A percentile compares a stretch with the other conserved stretches of the same genome.
Evolutionary conservation across 1,139 yeast species (phyloP).

Genomic region (Nakaseomyces nivariensis): DNA sequence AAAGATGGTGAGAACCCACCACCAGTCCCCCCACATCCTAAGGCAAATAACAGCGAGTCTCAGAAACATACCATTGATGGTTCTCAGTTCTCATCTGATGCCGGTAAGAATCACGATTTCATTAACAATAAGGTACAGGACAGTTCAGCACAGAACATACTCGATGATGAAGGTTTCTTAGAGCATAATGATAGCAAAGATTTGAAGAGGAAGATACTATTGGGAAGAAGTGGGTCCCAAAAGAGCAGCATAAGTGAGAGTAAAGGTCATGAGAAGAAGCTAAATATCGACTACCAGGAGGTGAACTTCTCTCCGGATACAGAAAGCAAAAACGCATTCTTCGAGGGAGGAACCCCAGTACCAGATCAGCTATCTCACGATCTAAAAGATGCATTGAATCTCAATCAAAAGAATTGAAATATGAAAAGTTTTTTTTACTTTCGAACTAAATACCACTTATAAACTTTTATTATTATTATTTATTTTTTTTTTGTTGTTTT

Average conservation of each 20-base stretch:
- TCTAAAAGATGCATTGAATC: neutral
- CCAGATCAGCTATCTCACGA: neutral
- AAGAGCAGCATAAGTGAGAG: neutral
- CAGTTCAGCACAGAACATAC: neutral
- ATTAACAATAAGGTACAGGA: conserved; percentile 1
- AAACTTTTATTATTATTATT: neutral
- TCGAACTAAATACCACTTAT: neutral
- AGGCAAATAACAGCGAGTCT: neutral
- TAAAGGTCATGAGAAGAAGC: neutral
- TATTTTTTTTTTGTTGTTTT: neutral
- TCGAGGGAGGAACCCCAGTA: neutral
- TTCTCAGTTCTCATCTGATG: neutral
- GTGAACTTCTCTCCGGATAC: neutral
- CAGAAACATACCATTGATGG: neutral
- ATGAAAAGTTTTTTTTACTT: neutral
- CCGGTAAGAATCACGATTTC: neutral
- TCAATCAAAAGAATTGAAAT: neutral
- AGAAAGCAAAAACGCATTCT: neutral
- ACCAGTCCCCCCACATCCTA: neutral
- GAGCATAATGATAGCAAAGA: neutral
- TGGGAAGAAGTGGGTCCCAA: neutral
- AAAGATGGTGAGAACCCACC: neutral
- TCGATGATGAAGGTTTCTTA: conserved; percentile 2
- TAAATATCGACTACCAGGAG: conserved; percentile 2
- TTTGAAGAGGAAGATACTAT: neutral